Percentiles rank a stretch among this genome's conserved stretches.
phyloP scores from a whole-genome alignment of 176 grass and related monocot species.

The Oryza glaberrima region DNA sequence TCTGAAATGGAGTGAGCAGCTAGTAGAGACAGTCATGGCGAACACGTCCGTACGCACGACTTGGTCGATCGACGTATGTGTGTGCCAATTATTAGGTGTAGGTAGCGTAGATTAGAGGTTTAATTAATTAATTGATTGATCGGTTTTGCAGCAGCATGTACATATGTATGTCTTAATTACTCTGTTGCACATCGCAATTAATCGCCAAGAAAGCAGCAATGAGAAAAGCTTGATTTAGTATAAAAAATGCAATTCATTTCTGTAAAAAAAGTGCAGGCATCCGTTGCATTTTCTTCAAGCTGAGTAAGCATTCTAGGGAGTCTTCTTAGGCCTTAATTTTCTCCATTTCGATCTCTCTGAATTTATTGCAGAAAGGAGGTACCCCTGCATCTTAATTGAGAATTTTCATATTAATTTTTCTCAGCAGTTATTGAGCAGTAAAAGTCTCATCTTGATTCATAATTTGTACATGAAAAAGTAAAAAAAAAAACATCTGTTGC shows the following conservation, averaged over 20 bases:
- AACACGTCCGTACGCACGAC: neutral
- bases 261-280: slow-evolving; percentile 17
- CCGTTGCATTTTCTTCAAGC: neutral
- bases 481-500: neutral
- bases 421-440: neutral
- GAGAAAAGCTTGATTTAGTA: neutral
- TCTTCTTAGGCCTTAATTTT: neutral
- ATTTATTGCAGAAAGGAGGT: neutral
- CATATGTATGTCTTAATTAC: neutral
- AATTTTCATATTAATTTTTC: neutral
- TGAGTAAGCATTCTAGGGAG: neutral
- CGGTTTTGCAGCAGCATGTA: slow-evolving; percentile 4
- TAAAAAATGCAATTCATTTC: neutral
- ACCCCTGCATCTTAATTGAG: neutral
- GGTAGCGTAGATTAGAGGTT: slow-evolving; percentile 21
- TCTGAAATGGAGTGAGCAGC: neutral
- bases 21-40: neutral
- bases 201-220: neutral
- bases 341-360: neutral
- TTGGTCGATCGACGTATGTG: neutral
- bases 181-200: neutral
- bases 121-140: neutral
- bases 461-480: neutral
- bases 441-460: neutral
- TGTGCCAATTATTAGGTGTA: neutral